These are phyloP conservation scores for Megacollybia marginata DNA, from an alignment of 768 basidiomycete species.

Conservation along the genomic window DNA sequence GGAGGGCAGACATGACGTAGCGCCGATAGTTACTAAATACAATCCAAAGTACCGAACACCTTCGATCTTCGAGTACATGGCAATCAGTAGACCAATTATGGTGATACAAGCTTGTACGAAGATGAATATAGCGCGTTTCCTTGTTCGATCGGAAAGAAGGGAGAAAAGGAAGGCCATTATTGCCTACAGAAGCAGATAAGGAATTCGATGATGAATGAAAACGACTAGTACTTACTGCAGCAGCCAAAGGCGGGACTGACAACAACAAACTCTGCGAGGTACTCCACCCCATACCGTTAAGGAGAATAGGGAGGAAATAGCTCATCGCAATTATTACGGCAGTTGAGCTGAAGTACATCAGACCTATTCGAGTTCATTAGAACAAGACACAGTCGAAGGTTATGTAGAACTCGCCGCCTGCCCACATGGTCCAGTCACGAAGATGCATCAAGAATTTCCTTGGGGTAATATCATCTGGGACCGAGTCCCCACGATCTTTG, in stretches of 20 bases:
- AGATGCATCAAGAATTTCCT: conserved; percentile 31
- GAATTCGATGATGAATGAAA: neutral
- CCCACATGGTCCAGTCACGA: conserved; percentile 40
- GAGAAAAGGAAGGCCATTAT: conserved; percentile 32
- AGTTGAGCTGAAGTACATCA: too few species aligned
- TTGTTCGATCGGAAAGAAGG: conserved; percentile 38
- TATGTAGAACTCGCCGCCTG: conserved; percentile 25
- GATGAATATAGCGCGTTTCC: conserved; percentile 35
- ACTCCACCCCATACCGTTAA: conserved; percentile 39
- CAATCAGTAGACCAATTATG: conserved; percentile 29
- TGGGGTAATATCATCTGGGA: conserved; percentile 34
- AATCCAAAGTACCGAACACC: conserved; percentile 16
- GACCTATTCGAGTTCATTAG: too few species aligned
- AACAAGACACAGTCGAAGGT: too few species aligned
- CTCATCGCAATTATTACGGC: too few species aligned
- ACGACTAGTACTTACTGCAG: conserved; percentile 25
- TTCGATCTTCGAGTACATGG: conserved; percentile 7
- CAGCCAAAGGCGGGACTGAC: conserved; percentile 39
- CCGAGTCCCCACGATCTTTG: conserved; percentile 40
- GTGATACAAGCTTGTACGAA: conserved; percentile 29
- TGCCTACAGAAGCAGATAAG: conserved; percentile 15
- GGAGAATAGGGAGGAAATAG: conserved; percentile 36
- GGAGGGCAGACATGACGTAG: neutral
- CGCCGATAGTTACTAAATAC: conserved; percentile 16
- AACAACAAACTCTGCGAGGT: conserved; percentile 34